Percentiles rank a stretch among this genome's conserved stretches.
These are phyloP conservation scores for Harringtonia lauricola DNA, from an alignment of 2,329 filamentous ascomycete species.

Conservation along the genomic window DNA sequence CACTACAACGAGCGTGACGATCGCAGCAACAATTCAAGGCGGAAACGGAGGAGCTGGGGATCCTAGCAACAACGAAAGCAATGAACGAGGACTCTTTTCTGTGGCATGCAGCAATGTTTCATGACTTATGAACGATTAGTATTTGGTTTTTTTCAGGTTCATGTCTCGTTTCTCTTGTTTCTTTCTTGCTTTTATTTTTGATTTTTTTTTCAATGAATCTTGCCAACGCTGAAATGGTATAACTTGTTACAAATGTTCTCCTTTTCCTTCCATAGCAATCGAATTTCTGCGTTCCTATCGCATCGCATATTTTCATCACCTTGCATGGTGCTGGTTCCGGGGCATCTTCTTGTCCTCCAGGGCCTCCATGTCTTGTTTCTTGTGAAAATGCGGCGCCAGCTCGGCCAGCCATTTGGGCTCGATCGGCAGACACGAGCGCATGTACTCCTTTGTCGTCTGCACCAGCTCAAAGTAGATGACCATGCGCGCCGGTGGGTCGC, in stretches of 20 bases:
- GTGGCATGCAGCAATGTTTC: no score
- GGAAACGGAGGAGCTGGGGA: conserved; percentile 8
- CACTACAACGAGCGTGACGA: neutral
- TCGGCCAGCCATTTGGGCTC: conserved; percentile 78
- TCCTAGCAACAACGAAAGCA: neutral
- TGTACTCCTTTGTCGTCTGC: conserved; percentile 82
- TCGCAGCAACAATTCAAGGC: conserved; percentile 1
- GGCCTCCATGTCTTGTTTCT: conserved; percentile 77
- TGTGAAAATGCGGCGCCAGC: conserved; percentile 89
- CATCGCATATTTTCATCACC: neutral
- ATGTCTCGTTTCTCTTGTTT: no score
- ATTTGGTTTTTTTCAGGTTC: no score
- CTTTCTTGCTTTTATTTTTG: neutral
- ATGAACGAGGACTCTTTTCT: no score
- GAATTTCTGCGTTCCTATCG: no score
- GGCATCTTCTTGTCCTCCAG: conserved; percentile 63
- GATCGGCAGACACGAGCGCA: conserved; percentile 77
- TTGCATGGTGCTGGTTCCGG: conserved; percentile 13
- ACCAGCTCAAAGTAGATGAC: conserved; percentile 81
- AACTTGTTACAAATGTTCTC: no score
- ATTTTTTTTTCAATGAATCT: neutral
- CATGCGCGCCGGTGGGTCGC: conserved; percentile 67
- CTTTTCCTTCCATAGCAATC: no score
- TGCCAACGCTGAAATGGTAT: no score
- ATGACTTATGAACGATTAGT: no score